Base-by-base conservation (phyloP, 2,329 filamentous ascomycete genomes). In the Fusarium hainanense region DNA sequence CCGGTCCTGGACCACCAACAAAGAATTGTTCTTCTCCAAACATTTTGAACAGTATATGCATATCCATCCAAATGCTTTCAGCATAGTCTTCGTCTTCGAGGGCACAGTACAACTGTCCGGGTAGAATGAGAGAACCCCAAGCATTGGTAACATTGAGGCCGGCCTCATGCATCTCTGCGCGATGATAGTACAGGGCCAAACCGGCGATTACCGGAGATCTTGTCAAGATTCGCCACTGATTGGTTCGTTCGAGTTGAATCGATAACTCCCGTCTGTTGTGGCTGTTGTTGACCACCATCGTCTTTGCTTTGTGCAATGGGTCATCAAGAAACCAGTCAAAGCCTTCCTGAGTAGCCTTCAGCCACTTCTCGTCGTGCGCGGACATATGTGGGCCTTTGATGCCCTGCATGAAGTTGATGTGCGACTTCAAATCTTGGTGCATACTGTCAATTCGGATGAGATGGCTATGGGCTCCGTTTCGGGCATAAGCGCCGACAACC, bases 401-500 rank as follows among this genome's bases (percentile, higher is more conserved):
- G 6, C 4, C 23, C 16, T 23, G 6, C n/a, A 4, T 2, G 20
- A 21, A 21, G 42, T 18, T 11, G 8, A 25, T 18, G 6, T 21
- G 20, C 8, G 13, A 44, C 23, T 44, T 44, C 13, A 44, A 23
- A 6, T 21, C 20, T 14, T 7, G 0, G 25, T 32, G 6, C 25
- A 48, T 47, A 13, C 8, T 30, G 7, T n/a, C 1, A 2, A 48
- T 27, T 2, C 27, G 27, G 5, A 0, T 2, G n/a, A 48, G 25
- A 23, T 23, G 21, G 21, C 21, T 23, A 23, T 23, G 21, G 5
- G 21, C 21, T 23, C 21, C 21, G 21, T 23, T 23, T 23, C 21
- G 21, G 21, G 21, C 27, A 48, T 28, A 20, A 11, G 3, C 16
- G 4, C 46, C 27, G 9, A 82, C 66, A 4, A 65, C 54, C 57